phyloP scores from a whole-genome alignment of 2,329 filamentous ascomycete genomes.

The Metarhizium sp. region DNA sequence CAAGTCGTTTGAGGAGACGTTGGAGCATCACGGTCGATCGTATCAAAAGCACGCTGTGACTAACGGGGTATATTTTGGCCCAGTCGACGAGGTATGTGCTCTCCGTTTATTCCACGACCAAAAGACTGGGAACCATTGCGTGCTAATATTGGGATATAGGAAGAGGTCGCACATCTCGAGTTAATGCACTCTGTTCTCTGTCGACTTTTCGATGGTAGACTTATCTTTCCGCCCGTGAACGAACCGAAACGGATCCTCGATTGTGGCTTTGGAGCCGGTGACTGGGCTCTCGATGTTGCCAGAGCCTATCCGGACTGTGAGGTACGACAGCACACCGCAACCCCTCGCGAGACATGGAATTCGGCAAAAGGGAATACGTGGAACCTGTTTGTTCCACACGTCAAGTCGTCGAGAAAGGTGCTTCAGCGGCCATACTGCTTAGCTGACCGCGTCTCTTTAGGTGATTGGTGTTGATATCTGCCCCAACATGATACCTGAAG shows the following conservation, averaged over 20 bases:
- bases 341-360: background rate
- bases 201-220: conserved; percentile 54
- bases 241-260: conserved; percentile 54
- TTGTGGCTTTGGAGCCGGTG: conserved; percentile 61
- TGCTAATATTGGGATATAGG: conserved; percentile 30
- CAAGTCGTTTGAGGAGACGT: conserved; percentile 46
- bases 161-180: conserved; percentile 57
- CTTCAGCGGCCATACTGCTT: background rate
- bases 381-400: background rate
- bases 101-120: background rate
- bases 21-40: conserved; percentile 51
- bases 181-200: conserved; percentile 54
- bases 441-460: conserved; percentile 27
- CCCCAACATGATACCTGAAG: conserved; percentile 58
- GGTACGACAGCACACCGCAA: conserved; percentile 28
- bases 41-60: conserved; percentile 61
- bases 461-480: conserved; percentile 65
- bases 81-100: conserved; percentile 57
- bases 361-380: background rate
- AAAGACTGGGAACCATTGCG: background rate
- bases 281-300: conserved; percentile 63
- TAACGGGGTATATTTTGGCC: conserved; percentile 56
- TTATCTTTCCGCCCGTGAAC: conserved; percentile 60
- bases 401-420: background rate
- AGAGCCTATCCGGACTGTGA: conserved; percentile 54